Percentiles rank a stretch among this genome's conserved stretches.
Conservation (phyloP, 1,284 basidiomycete genomes). For the Coniophora puteana region DNA sequence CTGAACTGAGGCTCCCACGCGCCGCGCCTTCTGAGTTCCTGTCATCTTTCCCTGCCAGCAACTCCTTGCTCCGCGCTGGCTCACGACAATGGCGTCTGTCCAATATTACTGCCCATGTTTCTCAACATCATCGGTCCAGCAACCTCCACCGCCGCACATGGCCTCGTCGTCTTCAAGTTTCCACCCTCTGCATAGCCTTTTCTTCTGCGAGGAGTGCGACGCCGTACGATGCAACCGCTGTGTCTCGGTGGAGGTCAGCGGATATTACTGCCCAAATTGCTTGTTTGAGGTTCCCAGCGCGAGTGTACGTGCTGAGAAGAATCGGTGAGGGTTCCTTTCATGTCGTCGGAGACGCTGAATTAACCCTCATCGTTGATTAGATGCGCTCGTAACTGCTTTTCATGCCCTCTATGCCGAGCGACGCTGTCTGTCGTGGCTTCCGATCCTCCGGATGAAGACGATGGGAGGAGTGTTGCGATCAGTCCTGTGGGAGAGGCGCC, state of each 20-base stretch:
- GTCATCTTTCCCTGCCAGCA: too few relatives aligned
- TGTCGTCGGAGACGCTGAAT: constrained; percentile 1
- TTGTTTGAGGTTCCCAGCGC: constrained; percentile 98
- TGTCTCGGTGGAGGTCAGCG: constrained; percentile 88
- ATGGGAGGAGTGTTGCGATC: constrained; percentile 46
- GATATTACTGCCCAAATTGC: constrained; percentile 98
- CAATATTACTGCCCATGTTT: constrained; percentile 74
- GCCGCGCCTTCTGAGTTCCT: too few relatives aligned
- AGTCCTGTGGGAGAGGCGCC: constrained; percentile 75
- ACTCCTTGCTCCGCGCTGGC: too few relatives aligned
- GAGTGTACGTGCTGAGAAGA: constrained; percentile 94
- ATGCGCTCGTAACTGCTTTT: constrained; percentile 97
- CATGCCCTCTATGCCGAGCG: constrained; percentile 90
- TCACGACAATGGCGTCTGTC: too few relatives aligned
- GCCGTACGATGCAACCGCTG: constrained; percentile 91
- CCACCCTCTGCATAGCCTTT: constrained; percentile 81
- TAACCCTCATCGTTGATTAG: constrained; percentile 37
- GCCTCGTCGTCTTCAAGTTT: constrained; percentile 73
- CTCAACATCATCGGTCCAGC: constrained; percentile 40
- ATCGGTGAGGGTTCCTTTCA: constrained; percentile 51
- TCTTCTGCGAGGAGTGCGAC: constrained; percentile 99
- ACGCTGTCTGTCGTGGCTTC: constrained; percentile 86
- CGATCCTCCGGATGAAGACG: constrained; percentile 69
- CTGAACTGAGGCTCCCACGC: too few relatives aligned
- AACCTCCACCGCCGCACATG: constrained; percentile 72